A percentile compares a stretch with the other conserved stretches of the same genome.
phyloP scores from a whole-genome alignment of 192 early-diverging fungal genomes.

The Geranomyces variabilis region DNA sequence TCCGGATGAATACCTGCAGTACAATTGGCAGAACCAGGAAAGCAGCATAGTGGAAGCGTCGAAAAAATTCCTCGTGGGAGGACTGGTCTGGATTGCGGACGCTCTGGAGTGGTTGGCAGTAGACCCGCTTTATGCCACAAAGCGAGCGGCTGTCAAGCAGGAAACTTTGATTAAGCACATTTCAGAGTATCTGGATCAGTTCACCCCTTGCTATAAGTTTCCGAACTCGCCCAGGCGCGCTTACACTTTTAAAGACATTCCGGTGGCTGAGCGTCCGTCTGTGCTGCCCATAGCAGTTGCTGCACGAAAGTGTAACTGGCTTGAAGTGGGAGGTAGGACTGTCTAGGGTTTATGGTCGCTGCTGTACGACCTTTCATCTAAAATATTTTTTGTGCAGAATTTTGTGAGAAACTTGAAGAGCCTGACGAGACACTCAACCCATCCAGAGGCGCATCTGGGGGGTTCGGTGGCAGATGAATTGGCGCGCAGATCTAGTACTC shows the following conservation, averaged over 20 bases:
- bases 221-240: not conserved
- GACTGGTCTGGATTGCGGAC: not conserved
- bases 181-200: not conserved
- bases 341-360: no score
- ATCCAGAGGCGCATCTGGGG: no score
- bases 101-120: not conserved
- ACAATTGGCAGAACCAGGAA: no score
- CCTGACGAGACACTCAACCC: no score
- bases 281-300: not conserved
- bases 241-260: not conserved
- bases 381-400: no score
- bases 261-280: not conserved
- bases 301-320: not conserved
- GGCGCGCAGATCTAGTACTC: no score
- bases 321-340: not conserved
- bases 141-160: not conserved
- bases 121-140: not conserved
- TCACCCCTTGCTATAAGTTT: not conserved
- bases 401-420: no score
- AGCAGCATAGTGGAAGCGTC: not conserved
- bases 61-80: not conserved
- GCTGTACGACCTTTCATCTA: no score
- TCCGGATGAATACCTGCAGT: not conserved
- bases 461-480: no score
- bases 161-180: not conserved